Conservation (phyloP, 2,329 filamentous ascomycete species). For the Blumeriella jaapii region DNA sequence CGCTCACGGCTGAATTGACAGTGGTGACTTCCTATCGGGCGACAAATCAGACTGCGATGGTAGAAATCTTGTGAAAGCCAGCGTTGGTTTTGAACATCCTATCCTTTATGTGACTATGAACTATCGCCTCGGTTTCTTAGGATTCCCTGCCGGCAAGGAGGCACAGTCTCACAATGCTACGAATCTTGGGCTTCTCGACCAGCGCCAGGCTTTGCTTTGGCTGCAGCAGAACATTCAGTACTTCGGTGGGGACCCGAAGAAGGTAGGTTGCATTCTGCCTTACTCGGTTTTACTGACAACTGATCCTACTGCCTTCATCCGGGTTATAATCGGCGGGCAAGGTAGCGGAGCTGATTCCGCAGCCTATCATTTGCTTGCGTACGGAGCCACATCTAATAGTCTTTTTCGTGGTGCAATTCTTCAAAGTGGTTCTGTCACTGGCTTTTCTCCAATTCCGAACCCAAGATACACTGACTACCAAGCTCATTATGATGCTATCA, state of each 20-base stretch:
- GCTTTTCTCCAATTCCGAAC: slow-evolving; percentile 8
- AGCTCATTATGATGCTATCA: slow-evolving; percentile 4
- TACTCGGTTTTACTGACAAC: too few species aligned
- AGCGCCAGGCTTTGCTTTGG: slow-evolving; percentile 45
- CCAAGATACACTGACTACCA: slow-evolving; percentile 6
- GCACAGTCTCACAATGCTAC: slow-evolving; percentile 33
- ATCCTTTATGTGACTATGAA: slow-evolving; percentile 32
- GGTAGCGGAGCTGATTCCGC: slow-evolving; percentile 9
- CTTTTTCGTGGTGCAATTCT: slow-evolving; percentile 11
- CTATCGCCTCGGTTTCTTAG: slow-evolving; percentile 17
- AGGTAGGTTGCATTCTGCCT: slow-evolving; percentile 20
- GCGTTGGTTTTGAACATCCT: slow-evolving; percentile 4
- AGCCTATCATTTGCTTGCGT: slow-evolving; percentile 10
- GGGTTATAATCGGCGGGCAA: slow-evolving; percentile 14
- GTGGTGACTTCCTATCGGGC: slow-evolving; percentile 31
- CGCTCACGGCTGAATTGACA: slow-evolving; percentile 27
- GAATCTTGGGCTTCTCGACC: slow-evolving; percentile 43
- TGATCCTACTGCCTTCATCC: too few species aligned
- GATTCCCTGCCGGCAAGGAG: slow-evolving; percentile 12
- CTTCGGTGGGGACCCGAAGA: slow-evolving; percentile 31
- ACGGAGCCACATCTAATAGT: slow-evolving; percentile 1
- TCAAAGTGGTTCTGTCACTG: slow-evolving; percentile 9
- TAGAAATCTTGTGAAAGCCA: slow-evolving; percentile 6
- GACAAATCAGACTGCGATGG: slow-evolving; percentile 13
- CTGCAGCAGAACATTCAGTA: slow-evolving; percentile 42